Evolutionary conservation across 2,329 filamentous ascomycete species (phyloP).

Genomic region (Dactylellina sp.): DNA sequence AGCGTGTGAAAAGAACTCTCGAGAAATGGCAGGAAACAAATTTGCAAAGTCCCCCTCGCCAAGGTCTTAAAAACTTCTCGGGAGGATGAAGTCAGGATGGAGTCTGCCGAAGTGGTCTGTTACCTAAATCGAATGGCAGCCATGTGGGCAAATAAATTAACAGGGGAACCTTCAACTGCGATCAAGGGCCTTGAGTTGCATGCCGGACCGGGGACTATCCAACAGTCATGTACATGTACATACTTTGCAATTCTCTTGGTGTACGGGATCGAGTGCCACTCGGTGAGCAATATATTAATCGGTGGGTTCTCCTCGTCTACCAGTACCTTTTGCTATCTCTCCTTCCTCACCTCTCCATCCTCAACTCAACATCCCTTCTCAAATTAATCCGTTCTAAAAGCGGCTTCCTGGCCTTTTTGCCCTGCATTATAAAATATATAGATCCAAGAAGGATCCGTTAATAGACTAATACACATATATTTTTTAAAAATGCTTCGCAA

Average conservation of each 20-base stretch:
- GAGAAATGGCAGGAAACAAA: constrained; percentile 21
- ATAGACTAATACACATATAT: constrained; percentile 32
- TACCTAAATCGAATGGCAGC: constrained; percentile 23
- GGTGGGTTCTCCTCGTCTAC: constrained; percentile 28
- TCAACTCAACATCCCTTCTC: constrained; percentile 26
- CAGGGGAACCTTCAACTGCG: constrained; percentile 28
- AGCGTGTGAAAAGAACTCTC: constrained; percentile 28
- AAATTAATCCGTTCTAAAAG: constrained; percentile 31
- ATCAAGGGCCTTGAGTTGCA: background rate
- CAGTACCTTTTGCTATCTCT: constrained; percentile 41
- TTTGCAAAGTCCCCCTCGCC: constrained; percentile 13
- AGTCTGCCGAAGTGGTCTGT: constrained; percentile 18
- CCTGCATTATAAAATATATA: constrained; percentile 45
- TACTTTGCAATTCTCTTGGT: constrained; percentile 7
- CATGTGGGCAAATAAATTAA: constrained; percentile 23
- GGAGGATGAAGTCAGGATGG: constrained; percentile 26
- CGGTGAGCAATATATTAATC: constrained; percentile 51
- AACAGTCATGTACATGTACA: constrained; percentile 22
- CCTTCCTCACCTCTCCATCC: constrained; percentile 19
- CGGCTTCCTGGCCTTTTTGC: constrained; percentile 26
- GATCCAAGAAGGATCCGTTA: constrained; percentile 28
- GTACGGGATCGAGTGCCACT: constrained; percentile 29
- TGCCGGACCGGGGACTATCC: constrained; percentile 47
- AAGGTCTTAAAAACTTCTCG: constrained; percentile 39
- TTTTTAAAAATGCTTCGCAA: constrained; percentile 51